Base-by-base conservation (phyloP, 1,284 basidiomycete species). In the Ustilago vetiveriae region DNA sequence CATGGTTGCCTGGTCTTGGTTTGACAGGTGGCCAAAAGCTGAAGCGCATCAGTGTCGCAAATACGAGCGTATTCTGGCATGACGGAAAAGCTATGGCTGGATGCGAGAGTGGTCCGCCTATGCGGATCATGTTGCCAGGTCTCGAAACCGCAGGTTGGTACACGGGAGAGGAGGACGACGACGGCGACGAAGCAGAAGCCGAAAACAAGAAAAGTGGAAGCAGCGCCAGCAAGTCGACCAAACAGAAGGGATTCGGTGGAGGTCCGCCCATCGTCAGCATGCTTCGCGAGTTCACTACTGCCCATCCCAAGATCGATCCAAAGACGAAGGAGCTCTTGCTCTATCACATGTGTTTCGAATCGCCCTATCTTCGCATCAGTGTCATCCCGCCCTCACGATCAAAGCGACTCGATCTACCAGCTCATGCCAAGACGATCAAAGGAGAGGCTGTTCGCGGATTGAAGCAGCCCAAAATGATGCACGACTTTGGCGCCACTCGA, bases 201-300 rank as follows among this genome's bases (percentile, higher is more conserved):
- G 13, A 19, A 16, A 38, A 37, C 2, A 33, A 49, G 35, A 44
- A 45, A 16, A 14, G 14, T 13, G 22, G 40, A 5, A 39, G 44
- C 1, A 22, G 14, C 30, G 19, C n/a, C 3, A 27, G 41, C 26
- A 49, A 45, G 9, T 39, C 13, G n/a, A n/a, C n/a, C 19, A 9
- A 14, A 7, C 45, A 42, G 17, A 59, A 58, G 21, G 68, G 69
- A 0, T 72, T 67, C n/a, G 69, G 69, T 9, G 51, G 54, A 3
- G 58, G 64, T 2, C 59, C 64, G 4, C 64, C 69, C 4, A 49
- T 72, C 33, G 32, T 72, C 43, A 47, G 59, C 48, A 72, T 84
- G 67, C 70, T 82, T 24, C 73, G 84, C 67, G 84, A 85, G 54
- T 85, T 84, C 81, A 85, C 84, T 45, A 85, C 84, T 0, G 84